Conservation (phyloP, 2,329 filamentous ascomycete genomes). For the Dothideomycetes sp. region DNA sequence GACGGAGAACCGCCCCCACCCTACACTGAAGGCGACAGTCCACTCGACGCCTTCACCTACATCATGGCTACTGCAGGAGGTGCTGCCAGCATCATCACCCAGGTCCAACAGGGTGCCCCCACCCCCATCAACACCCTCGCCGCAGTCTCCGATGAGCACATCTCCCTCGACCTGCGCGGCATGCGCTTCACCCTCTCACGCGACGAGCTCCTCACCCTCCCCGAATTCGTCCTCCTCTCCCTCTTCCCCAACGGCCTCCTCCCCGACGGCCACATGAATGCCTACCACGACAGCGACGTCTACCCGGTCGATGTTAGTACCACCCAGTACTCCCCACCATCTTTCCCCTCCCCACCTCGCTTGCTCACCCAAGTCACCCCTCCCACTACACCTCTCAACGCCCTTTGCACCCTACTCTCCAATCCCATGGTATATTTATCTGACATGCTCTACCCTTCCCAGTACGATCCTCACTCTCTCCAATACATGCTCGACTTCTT, state of each 20-base stretch:
- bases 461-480: conserved; percentile 94
- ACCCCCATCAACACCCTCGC: conserved; percentile 82
- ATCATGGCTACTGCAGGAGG: conserved; percentile 97
- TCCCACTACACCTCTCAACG: conserved; percentile 21
- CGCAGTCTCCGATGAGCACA: conserved; percentile 83
- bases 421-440: conserved; percentile 41
- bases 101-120: conserved; percentile 83
- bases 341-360: conserved; percentile 6
- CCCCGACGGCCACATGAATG: conserved; percentile 90
- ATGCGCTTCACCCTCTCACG: conserved; percentile 87
- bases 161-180: conserved; percentile 85
- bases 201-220: conserved; percentile 88
- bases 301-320: conserved; percentile 90
- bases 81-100: conserved; percentile 96
- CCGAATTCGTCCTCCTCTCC: conserved; percentile 95
- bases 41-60: conserved; percentile 85
- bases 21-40: conserved; percentile 90
- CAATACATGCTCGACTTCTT: conserved; percentile 99
- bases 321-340: neutral
- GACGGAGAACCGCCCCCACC: conserved; percentile 91
- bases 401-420: conserved; percentile 28
- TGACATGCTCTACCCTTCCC: conserved; percentile 41
- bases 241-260: conserved; percentile 97
- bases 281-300: conserved; percentile 83
- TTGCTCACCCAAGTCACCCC: conserved; percentile 20